Percentiles rank a stretch among this genome's conserved stretches.
These are phyloP conservation scores for Candida coquimbonensis DNA, from an alignment of 805 yeast genomes.

Conservation along the genomic window DNA sequence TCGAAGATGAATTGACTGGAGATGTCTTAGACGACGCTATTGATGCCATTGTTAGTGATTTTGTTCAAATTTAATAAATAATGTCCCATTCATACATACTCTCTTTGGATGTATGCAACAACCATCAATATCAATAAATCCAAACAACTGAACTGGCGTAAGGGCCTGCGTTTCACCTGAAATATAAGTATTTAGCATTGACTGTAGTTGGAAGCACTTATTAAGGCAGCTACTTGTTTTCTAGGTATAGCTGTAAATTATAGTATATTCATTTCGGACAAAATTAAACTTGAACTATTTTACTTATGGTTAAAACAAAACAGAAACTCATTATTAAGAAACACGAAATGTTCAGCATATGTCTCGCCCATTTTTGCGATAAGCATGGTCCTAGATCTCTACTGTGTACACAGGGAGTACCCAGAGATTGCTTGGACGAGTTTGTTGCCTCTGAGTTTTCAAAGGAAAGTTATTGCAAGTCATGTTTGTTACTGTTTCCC, in stretches of 20 bases:
- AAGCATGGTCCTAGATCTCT: conserved; percentile 68
- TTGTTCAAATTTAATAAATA: not conserved
- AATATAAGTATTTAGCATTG: conserved; percentile 5
- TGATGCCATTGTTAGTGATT: not conserved
- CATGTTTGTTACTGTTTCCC: conserved; percentile 54
- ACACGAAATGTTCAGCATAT: conserved; percentile 30
- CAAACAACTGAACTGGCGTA: not conserved
- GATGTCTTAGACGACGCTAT: conserved; percentile 20
- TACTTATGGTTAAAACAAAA: not conserved
- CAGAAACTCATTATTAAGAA: too few relatives aligned
- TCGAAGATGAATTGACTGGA: conserved; percentile 14
- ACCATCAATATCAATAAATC: conserved; percentile 7
- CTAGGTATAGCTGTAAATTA: too few relatives aligned
- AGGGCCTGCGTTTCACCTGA: conserved; percentile 3
- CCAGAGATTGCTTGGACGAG: conserved; percentile 19
- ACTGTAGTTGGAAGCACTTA: too few relatives aligned
- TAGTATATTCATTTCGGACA: not conserved
- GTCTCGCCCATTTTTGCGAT: conserved; percentile 73
- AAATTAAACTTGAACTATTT: not conserved
- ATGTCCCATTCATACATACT: conserved; percentile 4
- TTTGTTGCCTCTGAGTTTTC: conserved; percentile 32
- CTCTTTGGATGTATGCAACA: conserved; percentile 15
- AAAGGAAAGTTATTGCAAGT: conserved; percentile 46
- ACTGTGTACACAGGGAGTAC: conserved; percentile 47
- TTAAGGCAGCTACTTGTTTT: too few relatives aligned